Base-by-base conservation (phyloP, 75 land plant genomes). In the Adiantum capillusveneris region DNA sequence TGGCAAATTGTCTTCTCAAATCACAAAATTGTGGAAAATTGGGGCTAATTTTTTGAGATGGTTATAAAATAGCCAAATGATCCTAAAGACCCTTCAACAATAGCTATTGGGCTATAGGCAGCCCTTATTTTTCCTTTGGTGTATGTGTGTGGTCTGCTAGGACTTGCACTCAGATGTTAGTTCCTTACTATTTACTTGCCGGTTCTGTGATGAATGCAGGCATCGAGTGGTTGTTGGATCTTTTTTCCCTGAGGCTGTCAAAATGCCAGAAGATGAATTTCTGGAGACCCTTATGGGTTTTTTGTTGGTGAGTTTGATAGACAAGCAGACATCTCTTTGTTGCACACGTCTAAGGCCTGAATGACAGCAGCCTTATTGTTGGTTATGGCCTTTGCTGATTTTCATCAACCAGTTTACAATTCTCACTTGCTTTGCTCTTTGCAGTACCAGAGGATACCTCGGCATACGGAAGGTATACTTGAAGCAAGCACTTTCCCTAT, bases 401-500 rank as follows among this genome's bases (percentile, higher is more conserved):
- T n/a, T n/a, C n/a, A n/a, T n/a, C n/a, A n/a, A n/a, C n/a, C n/a
- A n/a, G 16, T 51, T 65, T 56, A 27, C 27, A 26, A 25, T 41
- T 42, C 6, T n/a, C 31, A 13, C 20, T 46, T 17, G 27, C 25
- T 25, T 62, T 67, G 56, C 29, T 43, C 29, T 18, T n/a, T 57
- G 59, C 78, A 75, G 78, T 41, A 71, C 43, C 72, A 75, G 68
- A 58, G 72, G 25, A 37, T 71, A 6, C 78, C 67, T 16, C 77
- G 78, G 54, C 78, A 71, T 45, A 75, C 78, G 9, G 78, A 75
- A 29, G 78, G 78, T 26, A 44, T 75, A 39, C 62, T 71, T 42
- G 42, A 44, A 13, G 43, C 45, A 27, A 58, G 31, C 45, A 73
- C 64, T 42, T 75, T 75, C 65, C 75, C 75, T 61, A 75, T 75